A percentile compares a stretch with the other conserved stretches of the same genome.
These are phyloP conservation scores for Plasmodium sp. DNA, from an alignment of 169 alveolate genomes.

Conservation along the genomic window DNA sequence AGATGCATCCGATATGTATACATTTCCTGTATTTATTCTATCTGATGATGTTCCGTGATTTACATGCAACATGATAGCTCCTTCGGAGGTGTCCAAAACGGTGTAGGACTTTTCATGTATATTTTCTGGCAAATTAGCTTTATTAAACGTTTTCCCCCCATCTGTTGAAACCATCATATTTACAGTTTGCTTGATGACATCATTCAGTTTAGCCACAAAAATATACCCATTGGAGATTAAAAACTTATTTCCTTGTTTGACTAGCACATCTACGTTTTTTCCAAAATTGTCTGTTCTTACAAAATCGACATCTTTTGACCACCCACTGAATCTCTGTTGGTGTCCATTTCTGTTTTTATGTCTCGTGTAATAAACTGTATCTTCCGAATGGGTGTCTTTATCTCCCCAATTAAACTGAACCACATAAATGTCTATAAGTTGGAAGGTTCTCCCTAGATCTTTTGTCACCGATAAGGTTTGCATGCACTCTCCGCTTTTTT, in stretches of 20 bases:
- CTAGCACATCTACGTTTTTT: slow-evolving; percentile 81
- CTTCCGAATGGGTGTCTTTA: slow-evolving; percentile 77
- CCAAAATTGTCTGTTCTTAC: slow-evolving; percentile 94
- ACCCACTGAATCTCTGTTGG: slow-evolving; percentile 91
- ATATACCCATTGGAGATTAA: slow-evolving; percentile 93
- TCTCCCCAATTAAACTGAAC: slow-evolving; percentile 96
- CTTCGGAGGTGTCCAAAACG: slow-evolving; percentile 96
- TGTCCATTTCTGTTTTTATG: slow-evolving; percentile 88
- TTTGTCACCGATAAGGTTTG: slow-evolving; percentile 89
- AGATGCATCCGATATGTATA: slow-evolving; percentile 94
- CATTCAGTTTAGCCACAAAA: slow-evolving; percentile 93
- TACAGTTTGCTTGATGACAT: slow-evolving; percentile 91
- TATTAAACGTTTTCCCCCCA: slow-evolving; percentile 88
- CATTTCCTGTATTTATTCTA: slow-evolving; percentile 92
- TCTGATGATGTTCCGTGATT: slow-evolving; percentile 93
- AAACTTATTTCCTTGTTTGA: slow-evolving; percentile 94
- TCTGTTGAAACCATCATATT: slow-evolving; percentile 92
- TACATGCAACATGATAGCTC: slow-evolving; percentile 96
- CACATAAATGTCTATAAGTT: slow-evolving; percentile 87
- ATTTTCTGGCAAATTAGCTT: slow-evolving; percentile 93
- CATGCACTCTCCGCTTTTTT: slow-evolving; percentile 87
- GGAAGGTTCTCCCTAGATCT: slow-evolving; percentile 90
- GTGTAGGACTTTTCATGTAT: slow-evolving; percentile 95
- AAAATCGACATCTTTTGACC: slow-evolving; percentile 92
- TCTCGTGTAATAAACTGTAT: slow-evolving; percentile 77